Conservation (phyloP, 148 eudicot species). For the Amaranthus hypochondriacus region DNA sequence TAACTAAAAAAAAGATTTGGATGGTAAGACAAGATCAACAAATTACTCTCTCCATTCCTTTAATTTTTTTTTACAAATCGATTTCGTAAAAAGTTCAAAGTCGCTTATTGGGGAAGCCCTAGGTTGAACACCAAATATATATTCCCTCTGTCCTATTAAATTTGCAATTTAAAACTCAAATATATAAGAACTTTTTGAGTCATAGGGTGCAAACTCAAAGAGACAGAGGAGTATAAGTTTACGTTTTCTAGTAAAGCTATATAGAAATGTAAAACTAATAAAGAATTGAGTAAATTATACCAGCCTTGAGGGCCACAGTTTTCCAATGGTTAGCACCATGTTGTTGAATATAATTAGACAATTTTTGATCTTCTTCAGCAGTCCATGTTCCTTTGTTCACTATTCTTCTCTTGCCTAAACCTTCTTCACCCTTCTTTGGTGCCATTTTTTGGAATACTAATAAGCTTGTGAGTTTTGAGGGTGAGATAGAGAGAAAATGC, state of each 20-base stretch:
- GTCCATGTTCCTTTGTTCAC: conserved; percentile 70
- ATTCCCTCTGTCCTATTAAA: too few species aligned
- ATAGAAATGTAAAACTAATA: background rate
- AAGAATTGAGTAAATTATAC: conserved; percentile 12
- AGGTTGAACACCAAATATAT: too few species aligned
- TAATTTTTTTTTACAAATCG: too few species aligned
- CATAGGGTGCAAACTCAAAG: too few species aligned
- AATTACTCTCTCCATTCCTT: too few species aligned
- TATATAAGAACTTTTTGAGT: too few species aligned
- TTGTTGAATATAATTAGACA: conserved; percentile 39
- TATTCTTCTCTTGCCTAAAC: conserved; percentile 10
- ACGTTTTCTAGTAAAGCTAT: background rate
- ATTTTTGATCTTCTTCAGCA: conserved; percentile 53
- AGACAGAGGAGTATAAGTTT: too few species aligned
- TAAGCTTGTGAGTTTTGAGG: background rate
- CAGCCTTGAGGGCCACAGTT: conserved; percentile 48
- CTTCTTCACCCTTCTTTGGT: conserved; percentile 7
- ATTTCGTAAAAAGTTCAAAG: too few species aligned
- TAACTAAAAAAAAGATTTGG: too few species aligned
- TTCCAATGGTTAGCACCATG: conserved; percentile 63
- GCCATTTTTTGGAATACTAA: conserved; percentile 13
- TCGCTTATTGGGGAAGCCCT: too few species aligned
- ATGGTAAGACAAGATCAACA: too few species aligned
- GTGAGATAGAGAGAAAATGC: background rate
- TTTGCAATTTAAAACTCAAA: too few species aligned